phyloP scores from a whole-genome alignment of 2,329 filamentous ascomycete genomes.

The Penicillium sp. region DNA sequence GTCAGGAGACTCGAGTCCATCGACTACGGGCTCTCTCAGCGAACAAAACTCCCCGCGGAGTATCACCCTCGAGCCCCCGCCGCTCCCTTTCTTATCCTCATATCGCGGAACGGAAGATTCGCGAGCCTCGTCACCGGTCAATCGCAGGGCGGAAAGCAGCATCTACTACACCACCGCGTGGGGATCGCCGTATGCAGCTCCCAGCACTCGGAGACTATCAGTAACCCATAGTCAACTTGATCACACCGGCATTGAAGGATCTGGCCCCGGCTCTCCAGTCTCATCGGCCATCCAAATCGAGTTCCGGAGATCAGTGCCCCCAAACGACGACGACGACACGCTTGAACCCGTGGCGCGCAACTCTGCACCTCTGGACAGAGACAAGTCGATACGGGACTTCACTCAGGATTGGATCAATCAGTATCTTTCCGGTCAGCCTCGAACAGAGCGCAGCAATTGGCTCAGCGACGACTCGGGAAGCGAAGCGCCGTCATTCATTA shows the following conservation, averaged over 20 bases:
- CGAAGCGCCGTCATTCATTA: conserved; percentile 63
- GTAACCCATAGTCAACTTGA: conserved; percentile 45
- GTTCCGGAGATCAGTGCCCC: conserved; percentile 29
- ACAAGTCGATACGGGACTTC: conserved; percentile 52
- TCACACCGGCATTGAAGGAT: conserved; percentile 46
- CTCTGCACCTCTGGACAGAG: conserved; percentile 25
- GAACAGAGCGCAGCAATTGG: conserved; percentile 73
- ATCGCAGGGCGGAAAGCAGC: conserved; percentile 47
- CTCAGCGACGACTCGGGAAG: conserved; percentile 73
- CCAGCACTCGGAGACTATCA: conserved; percentile 46
- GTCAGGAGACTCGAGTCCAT: conserved; percentile 38
- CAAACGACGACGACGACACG: conserved; percentile 28
- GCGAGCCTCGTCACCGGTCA: conserved; percentile 40
- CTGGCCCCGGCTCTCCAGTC: conserved; percentile 35
- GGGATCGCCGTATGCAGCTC: conserved; percentile 82
- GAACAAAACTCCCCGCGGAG: conserved; percentile 28
- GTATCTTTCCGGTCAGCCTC: conserved; percentile 68
- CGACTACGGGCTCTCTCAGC: conserved; percentile 35
- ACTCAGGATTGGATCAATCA: conserved; percentile 85
- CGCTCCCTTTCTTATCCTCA: conserved; percentile 33
- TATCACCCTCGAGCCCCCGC: conserved; percentile 29
- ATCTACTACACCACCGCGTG: conserved; percentile 72
- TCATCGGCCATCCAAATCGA: conserved; percentile 29
- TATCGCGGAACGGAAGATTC: conserved; percentile 36
- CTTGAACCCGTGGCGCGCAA: conserved; percentile 27